Evolutionary conservation across 2,329 filamentous ascomycete species (phyloP).

Genomic region (Cladosporium colombiae): DNA sequence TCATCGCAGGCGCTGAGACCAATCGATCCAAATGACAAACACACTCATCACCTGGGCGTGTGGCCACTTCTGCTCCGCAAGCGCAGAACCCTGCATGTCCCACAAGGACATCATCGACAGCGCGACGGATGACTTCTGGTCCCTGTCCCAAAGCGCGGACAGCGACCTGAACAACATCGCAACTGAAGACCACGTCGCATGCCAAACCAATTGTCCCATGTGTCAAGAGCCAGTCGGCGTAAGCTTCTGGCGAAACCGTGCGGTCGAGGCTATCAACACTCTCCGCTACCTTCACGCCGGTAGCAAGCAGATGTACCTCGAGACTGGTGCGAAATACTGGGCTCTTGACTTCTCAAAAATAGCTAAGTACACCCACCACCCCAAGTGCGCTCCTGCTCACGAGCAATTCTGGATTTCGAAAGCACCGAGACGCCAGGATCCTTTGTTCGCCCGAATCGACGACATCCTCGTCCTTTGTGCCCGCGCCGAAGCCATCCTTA

Average conservation of each 20-base stretch:
- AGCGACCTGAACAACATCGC: background rate
- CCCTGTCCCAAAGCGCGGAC: background rate
- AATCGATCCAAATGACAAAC: background rate
- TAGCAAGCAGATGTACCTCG: constrained; percentile 7
- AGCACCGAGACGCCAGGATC: background rate
- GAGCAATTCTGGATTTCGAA: constrained; percentile 11
- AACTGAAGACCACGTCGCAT: background rate
- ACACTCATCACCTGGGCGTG: constrained; percentile 12
- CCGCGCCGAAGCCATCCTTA: background rate
- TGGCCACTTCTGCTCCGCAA: background rate
- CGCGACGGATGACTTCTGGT: constrained; percentile 1
- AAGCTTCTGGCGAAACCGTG: background rate
- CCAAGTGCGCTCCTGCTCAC: constrained; percentile 2
- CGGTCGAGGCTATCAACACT: background rate
- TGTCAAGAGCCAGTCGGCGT: constrained; percentile 3
- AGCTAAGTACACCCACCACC: background rate
- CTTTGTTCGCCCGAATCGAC: background rate
- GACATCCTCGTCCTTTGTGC: background rate
- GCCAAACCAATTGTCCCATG: background rate
- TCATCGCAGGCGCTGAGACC: constrained; percentile 9
- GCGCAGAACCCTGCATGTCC: background rate
- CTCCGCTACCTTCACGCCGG: background rate
- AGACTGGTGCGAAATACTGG: constrained; percentile 2
- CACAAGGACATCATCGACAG: background rate
- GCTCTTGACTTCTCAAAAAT: constrained; percentile 7